phyloP scores from a whole-genome alignment of 176 grass and related monocot genomes.

The Poa pratensis region DNA sequence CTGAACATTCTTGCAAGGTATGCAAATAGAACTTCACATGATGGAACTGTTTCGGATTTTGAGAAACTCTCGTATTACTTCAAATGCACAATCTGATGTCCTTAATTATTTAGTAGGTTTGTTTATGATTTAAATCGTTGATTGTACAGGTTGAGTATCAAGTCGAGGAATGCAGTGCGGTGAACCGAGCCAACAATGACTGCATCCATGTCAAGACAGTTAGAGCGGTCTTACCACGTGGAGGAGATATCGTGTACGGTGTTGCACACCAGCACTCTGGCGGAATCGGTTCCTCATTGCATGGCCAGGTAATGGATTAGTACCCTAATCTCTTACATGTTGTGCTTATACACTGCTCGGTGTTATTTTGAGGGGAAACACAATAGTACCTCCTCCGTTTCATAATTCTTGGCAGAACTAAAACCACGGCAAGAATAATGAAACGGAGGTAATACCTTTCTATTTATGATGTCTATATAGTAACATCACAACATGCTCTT shows the following conservation, averaged over 20 bases:
- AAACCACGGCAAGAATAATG: no score
- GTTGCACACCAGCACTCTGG: conserved; percentile 84
- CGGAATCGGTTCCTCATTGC: conserved; percentile 58
- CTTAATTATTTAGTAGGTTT: not conserved
- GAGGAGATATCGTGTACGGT: conserved; percentile 78
- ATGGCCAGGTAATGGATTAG: conserved; percentile 56
- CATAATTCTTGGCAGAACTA: no score
- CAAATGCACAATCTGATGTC: not conserved
- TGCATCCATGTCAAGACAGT: conserved; percentile 55
- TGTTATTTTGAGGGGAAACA: not conserved
- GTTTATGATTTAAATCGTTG: not conserved
- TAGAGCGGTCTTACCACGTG: conserved; percentile 58
- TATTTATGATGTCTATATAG: not conserved
- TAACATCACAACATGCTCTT: not conserved
- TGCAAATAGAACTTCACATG: not conserved
- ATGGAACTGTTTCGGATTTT: not conserved
- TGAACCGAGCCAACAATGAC: conserved; percentile 46
- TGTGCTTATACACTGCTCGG: not conserved
- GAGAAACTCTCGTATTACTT: not conserved
- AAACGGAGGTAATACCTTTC: not conserved
- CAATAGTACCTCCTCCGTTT: no score
- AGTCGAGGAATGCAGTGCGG: conserved; percentile 60
- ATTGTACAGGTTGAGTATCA: conserved; percentile 75
- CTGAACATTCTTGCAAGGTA: conserved; percentile 61
- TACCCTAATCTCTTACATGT: not conserved